These are phyloP conservation scores for Sanghuangporus sanghuang DNA, from an alignment of 1,284 basidiomycete species.

Conservation along the genomic window DNA sequence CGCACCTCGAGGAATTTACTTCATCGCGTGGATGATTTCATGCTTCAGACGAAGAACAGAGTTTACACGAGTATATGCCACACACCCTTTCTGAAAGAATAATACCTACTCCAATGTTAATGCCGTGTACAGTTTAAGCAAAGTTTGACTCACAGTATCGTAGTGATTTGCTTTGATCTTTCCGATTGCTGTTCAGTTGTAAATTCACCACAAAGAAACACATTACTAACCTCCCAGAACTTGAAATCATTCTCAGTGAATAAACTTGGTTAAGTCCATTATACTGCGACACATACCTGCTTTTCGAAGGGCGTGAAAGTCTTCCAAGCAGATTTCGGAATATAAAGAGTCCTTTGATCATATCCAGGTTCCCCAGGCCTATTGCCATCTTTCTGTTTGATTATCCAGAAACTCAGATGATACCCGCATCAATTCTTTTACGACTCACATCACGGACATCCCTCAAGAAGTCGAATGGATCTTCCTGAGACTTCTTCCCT, in stretches of 20 bases:
- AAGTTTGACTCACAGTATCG: slow-evolving; percentile 59
- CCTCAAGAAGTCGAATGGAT: slow-evolving; percentile 78
- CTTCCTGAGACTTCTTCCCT: slow-evolving; percentile 78
- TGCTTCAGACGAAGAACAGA: not conserved
- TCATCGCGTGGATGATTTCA: not conserved
- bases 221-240: slow-evolving; percentile 80
- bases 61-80: slow-evolving; percentile 18
- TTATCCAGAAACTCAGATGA: not conserved
- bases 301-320: slow-evolving; percentile 95
- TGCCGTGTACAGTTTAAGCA: slow-evolving; percentile 1
- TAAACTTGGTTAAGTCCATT: not conserved
- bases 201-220: not conserved
- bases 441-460: slow-evolving; percentile 69
- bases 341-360: slow-evolving; percentile 85
- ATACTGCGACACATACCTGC: slow-evolving; percentile 48
- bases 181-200: not conserved
- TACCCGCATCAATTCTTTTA: slow-evolving; percentile 8
- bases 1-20: slow-evolving; percentile 70
- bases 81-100: slow-evolving; percentile 95
- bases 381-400: slow-evolving; percentile 72
- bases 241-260: slow-evolving; percentile 28
- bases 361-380: slow-evolving; percentile 83
- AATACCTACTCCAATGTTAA: slow-evolving; percentile 50
- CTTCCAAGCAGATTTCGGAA: slow-evolving; percentile 78
- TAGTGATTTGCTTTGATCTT: slow-evolving; percentile 92